These are phyloP conservation scores for Gymnopilus dilepis DNA, from an alignment of 768 basidiomycete genomes.

Conservation along the genomic window DNA sequence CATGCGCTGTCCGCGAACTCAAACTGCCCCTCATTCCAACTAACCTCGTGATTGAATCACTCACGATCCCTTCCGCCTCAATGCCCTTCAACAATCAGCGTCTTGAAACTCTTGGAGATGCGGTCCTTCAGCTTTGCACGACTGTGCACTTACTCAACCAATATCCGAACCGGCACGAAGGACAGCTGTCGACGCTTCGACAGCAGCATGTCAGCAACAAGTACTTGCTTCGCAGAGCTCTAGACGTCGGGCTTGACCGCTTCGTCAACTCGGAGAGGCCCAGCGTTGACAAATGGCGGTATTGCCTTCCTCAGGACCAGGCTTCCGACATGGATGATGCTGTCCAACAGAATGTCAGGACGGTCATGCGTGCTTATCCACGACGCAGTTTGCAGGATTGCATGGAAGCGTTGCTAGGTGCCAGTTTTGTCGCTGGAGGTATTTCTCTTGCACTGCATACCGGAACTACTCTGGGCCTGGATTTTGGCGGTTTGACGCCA, in stretches of 20 bases:
- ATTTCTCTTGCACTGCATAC: constrained; percentile 68
- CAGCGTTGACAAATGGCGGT: constrained; percentile 63
- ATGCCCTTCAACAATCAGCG: constrained; percentile 82
- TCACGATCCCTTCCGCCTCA: constrained; percentile 71
- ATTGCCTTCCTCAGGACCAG: constrained; percentile 45
- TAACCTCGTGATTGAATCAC: constrained; percentile 69
- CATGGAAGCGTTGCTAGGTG: constrained; percentile 86
- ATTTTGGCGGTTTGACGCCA: constrained; percentile 71
- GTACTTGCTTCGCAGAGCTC: constrained; percentile 70
- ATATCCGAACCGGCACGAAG: constrained; percentile 81
- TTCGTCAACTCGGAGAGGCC: constrained; percentile 67
- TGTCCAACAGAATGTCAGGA: constrained; percentile 29
- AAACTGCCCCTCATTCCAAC: constrained; percentile 64
- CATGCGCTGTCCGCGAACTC: constrained; percentile 54
- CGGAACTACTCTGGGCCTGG: constrained; percentile 69
- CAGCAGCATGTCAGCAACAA: constrained; percentile 71
- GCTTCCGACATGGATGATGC: constrained; percentile 19
- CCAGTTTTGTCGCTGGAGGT: constrained; percentile 75
- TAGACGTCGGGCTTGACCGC: constrained; percentile 62
- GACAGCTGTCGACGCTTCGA: constrained; percentile 73
- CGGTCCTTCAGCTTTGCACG: constrained; percentile 76
- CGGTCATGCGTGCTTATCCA: constrained; percentile 55
- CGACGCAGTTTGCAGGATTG: constrained; percentile 84
- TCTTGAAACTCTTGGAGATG: constrained; percentile 87
- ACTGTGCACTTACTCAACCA: constrained; percentile 80